These are phyloP conservation scores for Camelina hispida DNA, from an alignment of 345 rosid genomes.

Conservation along the genomic window DNA sequence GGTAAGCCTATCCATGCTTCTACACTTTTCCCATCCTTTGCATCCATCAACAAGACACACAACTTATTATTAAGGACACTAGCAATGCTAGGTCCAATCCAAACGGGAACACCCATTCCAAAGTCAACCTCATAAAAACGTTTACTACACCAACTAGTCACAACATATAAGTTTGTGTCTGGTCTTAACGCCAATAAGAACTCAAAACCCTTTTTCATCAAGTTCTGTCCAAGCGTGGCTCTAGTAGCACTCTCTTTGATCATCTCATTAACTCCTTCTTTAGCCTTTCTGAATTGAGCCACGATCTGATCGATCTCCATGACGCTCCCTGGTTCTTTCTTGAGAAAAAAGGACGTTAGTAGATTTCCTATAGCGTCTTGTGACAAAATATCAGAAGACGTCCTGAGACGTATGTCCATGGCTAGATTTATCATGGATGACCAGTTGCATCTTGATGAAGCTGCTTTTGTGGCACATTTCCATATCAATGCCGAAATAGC, in stretches of 20 bases:
- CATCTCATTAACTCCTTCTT: conserved; percentile 12
- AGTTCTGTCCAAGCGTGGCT: neutral
- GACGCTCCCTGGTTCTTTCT: conserved; percentile 14
- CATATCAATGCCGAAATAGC: conserved; percentile 42
- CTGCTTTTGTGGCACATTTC: conserved; percentile 29
- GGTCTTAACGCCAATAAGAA: neutral
- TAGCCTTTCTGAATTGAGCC: conserved; percentile 33
- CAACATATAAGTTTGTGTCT: conserved; percentile 27
- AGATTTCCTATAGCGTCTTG: conserved; percentile 38
- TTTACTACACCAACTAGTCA: conserved; percentile 53
- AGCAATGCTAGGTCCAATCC: conserved; percentile 37
- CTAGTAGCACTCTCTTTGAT: neutral
- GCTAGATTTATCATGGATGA: conserved; percentile 29
- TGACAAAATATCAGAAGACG: conserved; percentile 26
- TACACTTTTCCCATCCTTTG: conserved; percentile 47
- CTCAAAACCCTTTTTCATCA: neutral
- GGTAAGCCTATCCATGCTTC: conserved; percentile 57
- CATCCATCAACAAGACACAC: conserved; percentile 36
- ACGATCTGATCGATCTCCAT: conserved; percentile 34
- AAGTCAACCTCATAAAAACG: conserved; percentile 55
- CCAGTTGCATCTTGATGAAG: neutral
- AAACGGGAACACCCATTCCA: conserved; percentile 57
- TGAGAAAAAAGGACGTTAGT: conserved; percentile 4
- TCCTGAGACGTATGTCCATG: conserved; percentile 48
- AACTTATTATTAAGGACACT: neutral